phyloP scores from a whole-genome alignment of 1,284 basidiomycete species.

The Tylopilus orsonianus region DNA sequence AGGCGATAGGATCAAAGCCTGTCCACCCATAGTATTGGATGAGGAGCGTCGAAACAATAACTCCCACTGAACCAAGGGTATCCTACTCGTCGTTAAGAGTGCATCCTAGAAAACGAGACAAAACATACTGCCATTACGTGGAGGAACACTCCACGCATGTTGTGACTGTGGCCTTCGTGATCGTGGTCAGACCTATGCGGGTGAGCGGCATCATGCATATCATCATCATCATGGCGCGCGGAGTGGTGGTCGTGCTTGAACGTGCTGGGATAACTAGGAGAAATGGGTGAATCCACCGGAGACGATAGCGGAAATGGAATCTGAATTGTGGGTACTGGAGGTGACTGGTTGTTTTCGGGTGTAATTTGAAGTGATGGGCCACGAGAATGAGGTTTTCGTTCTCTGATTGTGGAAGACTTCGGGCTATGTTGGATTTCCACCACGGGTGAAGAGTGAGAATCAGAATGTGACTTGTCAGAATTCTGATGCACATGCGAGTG shows the following conservation, averaged over 20 bases:
- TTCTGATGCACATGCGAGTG: conserved; percentile 21
- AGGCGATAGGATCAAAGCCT: conserved; percentile 98
- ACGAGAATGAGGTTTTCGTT: conserved; percentile 35
- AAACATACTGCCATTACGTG: conserved; percentile 82
- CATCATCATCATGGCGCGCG: conserved; percentile 33
- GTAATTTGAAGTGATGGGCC: conserved; percentile 34
- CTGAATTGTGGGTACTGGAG: conserved; percentile 67
- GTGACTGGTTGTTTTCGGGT: conserved; percentile 43
- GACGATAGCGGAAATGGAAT: conserved; percentile 57
- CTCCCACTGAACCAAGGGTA: conserved; percentile 93
- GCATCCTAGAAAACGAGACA: conserved; percentile 6
- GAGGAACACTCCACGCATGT: conserved; percentile 99
- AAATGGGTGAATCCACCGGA: conserved; percentile 36
- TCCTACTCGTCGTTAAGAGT: conserved; percentile 50
- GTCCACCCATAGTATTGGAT: conserved; percentile 99
- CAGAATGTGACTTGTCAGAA: conserved; percentile 31
- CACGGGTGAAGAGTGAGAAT: conserved; percentile 29
- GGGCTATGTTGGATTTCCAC: conserved; percentile 9
- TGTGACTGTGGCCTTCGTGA: conserved; percentile 89
- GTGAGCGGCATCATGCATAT: conserved; percentile 42
- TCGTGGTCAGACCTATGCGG: conserved; percentile 48
- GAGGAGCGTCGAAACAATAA: conserved; percentile 94
- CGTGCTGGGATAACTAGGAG: conserved; percentile 35
- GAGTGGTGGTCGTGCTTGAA: conserved; percentile 34
- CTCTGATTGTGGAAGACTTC: conserved; percentile 25